Evolutionary conservation across 2,329 filamentous ascomycete genomes (phyloP).

Genomic region (Thermothelomyces thermophilus): DNA sequence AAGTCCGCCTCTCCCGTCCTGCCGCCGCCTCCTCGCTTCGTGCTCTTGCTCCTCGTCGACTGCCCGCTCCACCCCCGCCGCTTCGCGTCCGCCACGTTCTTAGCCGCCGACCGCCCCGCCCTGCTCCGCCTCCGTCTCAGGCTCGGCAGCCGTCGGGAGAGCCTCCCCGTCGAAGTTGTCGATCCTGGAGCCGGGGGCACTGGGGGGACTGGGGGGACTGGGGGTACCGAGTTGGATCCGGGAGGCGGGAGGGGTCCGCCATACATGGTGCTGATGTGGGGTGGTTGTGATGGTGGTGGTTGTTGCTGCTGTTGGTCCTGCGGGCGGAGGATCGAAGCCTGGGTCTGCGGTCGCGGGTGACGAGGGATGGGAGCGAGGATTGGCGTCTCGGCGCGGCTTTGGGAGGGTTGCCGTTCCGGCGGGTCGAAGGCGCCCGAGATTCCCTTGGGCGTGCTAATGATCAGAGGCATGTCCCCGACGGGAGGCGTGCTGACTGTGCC

Average conservation of each 20-base stretch:
- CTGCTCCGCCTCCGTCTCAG: slow-evolving; percentile 46
- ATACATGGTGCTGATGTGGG: neutral
- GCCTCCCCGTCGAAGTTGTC: slow-evolving; percentile 8
- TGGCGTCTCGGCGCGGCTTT: slow-evolving; percentile 35
- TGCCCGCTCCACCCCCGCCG: slow-evolving; percentile 48
- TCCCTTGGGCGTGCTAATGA: slow-evolving; percentile 54
- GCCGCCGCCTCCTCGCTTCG: slow-evolving; percentile 33
- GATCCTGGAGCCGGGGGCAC: slow-evolving; percentile 16
- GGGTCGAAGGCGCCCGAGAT: slow-evolving; percentile 48
- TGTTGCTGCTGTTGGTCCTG: slow-evolving; percentile 45
- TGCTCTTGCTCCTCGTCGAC: slow-evolving; percentile 32
- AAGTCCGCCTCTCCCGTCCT: slow-evolving; percentile 30
- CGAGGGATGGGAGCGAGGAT: slow-evolving; percentile 49
- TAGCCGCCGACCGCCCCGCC: slow-evolving; percentile 53
- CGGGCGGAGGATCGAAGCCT: slow-evolving; percentile 35
- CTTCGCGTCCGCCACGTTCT: slow-evolving; percentile 56
- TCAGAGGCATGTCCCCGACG: slow-evolving; percentile 47
- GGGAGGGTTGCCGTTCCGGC: slow-evolving; percentile 32
- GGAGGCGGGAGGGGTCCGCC: slow-evolving; percentile 1
- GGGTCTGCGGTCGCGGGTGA: slow-evolving; percentile 38
- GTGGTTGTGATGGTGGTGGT: neutral
- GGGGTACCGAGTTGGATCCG: neutral
- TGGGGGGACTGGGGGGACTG: slow-evolving; percentile 9
- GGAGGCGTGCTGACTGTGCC: slow-evolving; percentile 11
- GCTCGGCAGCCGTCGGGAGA: slow-evolving; percentile 35